Base-by-base conservation (phyloP, 106 monocot genomes). In the Allium fistulosum region DNA sequence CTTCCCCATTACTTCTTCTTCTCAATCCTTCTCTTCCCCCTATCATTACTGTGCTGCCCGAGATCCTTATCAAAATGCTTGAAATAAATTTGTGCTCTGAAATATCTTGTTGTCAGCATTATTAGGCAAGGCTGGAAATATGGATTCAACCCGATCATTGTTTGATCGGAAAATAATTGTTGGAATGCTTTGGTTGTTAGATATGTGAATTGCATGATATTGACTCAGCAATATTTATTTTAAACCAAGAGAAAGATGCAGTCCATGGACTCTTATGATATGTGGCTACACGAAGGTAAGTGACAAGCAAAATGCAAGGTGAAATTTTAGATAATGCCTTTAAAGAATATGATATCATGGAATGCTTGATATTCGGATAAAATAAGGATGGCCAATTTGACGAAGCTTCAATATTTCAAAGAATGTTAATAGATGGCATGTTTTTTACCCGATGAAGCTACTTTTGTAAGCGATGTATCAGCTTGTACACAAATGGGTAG, bases 321-420 rank as follows among this genome's bases (percentile, higher is more conserved):
- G 70, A 49, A 27, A 76, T 13, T 84, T 84, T 26, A 73, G 64
- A 26, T 71, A 8, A 84, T 77, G 84, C 77, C 76, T 15, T 46
- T 52, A 1, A 76, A 76, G 27, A 76, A 80, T 66, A 60, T 74
- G 49, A 72, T 84, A 51, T 70, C 84, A 51, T 84, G 80, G 73
- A 84, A 80, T 67, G 79, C 73, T 59, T 84, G 74, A 79, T 84
- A 46, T 65, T 86, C 6, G 83, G 81, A 7, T 86, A 86, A 57
- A 73, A 64, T 55, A 64, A 80, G 51, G 80, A 77, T 56, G 59
- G 28, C 22, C 49, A 46, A 46, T 77, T 64, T 46, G 62, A 80
- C 15, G 53, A 80, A 53, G 76, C 76, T 13, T 46, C 7, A 3
- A 57, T 73, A 26, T 84, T 84, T 73, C 76, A 59, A 11, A 17